Evolutionary conservation across 176 grass and related monocot species (phyloP).

Genomic region (Luzula sylvatica): DNA sequence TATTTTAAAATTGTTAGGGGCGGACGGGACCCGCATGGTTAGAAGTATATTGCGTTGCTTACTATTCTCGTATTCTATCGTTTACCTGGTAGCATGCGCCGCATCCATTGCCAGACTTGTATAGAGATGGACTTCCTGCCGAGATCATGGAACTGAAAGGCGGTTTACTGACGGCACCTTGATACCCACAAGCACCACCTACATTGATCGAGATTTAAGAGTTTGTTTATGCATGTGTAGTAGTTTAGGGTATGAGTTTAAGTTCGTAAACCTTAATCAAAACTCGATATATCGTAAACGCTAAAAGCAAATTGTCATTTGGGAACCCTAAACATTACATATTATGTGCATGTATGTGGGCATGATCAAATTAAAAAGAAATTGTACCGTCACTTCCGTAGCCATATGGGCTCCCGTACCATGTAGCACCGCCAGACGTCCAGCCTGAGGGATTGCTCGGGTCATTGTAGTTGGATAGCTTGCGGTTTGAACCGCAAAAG

Average conservation of each 20-base stretch:
- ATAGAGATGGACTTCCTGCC: conserved; percentile 54
- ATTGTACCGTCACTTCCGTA: conserved; percentile 21
- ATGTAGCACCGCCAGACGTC: conserved; percentile 1
- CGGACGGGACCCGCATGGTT: conserved; percentile 10
- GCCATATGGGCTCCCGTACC: conserved; percentile 23
- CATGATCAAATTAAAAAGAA: background rate
- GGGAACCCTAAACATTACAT: too few species aligned
- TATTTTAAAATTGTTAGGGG: conserved; percentile 16
- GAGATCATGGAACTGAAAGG: conserved; percentile 69
- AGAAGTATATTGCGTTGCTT: background rate
- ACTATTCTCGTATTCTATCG: too few species aligned
- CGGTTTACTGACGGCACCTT: conserved; percentile 31
- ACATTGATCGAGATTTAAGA: background rate
- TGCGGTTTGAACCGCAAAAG: conserved; percentile 4
- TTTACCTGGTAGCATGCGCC: conserved; percentile 82
- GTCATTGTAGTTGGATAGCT: background rate
- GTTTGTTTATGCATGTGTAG: background rate
- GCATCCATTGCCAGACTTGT: conserved; percentile 60
- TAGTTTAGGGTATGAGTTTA: too few species aligned
- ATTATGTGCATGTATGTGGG: background rate
- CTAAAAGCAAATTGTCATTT: too few species aligned
- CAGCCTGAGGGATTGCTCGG: background rate
- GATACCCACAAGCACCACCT: conserved; percentile 91
- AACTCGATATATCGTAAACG: background rate
- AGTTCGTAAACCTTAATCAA: background rate